phyloP scores from a whole-genome alignment of 805 yeast genomes.

The Limtongia smithiae region DNA sequence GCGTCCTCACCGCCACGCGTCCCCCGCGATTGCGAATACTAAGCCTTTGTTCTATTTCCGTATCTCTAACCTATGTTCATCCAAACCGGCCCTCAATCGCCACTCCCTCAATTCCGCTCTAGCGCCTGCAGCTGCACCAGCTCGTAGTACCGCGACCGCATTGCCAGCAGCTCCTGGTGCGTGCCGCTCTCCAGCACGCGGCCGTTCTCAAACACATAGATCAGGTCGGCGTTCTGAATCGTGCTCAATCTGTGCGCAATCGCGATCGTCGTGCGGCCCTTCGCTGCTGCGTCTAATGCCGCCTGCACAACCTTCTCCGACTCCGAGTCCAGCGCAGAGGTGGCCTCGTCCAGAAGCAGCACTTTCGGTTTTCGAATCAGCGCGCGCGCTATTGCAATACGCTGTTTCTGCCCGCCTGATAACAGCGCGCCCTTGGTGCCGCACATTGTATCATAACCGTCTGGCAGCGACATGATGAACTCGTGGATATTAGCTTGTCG shows the following conservation, averaged over 20 bases:
- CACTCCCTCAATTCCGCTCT: constrained; percentile 27
- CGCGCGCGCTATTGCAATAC: constrained; percentile 61
- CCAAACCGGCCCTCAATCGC: no score
- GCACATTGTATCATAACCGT: constrained; percentile 55
- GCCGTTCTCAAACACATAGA: constrained; percentile 54
- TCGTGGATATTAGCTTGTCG: constrained; percentile 57
- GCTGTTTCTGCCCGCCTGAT: constrained; percentile 63
- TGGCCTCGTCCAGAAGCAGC: constrained; percentile 56
- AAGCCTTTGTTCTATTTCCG: no score
- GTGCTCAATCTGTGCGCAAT: constrained; percentile 72
- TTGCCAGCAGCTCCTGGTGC: constrained; percentile 42
- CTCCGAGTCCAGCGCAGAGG: constrained; percentile 51
- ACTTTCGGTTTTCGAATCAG: constrained; percentile 54
- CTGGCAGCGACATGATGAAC: constrained; percentile 54
- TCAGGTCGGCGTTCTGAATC: constrained; percentile 50
- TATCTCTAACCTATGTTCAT: no score
- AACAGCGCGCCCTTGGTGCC: constrained; percentile 50
- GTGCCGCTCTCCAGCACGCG: constrained; percentile 51
- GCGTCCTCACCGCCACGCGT: no score
- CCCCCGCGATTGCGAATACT: no score
- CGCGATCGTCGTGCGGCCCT: constrained; percentile 62
- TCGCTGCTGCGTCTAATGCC: constrained; percentile 57
- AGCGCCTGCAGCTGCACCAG: constrained; percentile 41
- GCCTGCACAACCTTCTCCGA: constrained; percentile 65
- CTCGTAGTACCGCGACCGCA: constrained; percentile 40